Conservation (phyloP, 1,139 yeast species). For the Spencermartinsiella ligniputridi region DNA sequence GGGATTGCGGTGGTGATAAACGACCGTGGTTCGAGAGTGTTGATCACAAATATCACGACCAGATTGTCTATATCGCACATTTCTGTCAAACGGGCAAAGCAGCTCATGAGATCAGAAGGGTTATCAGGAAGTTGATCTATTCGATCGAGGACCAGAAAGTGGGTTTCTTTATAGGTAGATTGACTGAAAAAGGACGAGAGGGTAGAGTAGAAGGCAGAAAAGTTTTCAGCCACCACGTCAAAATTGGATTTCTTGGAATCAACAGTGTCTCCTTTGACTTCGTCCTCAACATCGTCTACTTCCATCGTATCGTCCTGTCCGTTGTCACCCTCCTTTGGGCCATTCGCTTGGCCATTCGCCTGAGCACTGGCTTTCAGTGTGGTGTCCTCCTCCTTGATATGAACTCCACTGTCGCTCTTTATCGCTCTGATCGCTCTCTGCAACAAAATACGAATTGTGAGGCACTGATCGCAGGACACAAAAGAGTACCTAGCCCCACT, state of each 20-base stretch:
- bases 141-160: conserved; percentile 55
- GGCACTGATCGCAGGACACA: conserved; percentile 35
- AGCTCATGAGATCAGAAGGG: conserved; percentile 42
- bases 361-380: neutral
- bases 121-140: conserved; percentile 53
- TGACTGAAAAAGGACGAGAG: conserved; percentile 39
- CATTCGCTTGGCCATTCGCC: neutral
- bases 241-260: conserved; percentile 10
- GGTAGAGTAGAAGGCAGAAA: conserved; percentile 43
- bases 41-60: conserved; percentile 35
- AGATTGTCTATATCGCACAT: conserved; percentile 28
- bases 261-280: neutral
- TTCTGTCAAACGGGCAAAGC: conserved; percentile 48
- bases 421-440: conserved; percentile 33
- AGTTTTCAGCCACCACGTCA: conserved; percentile 41
- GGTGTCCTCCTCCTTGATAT: conserved; percentile 3
- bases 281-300: conserved; percentile 6
- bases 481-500: conserved; percentile 21
- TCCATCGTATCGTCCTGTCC: neutral
- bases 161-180: conserved; percentile 37
- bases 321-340: neutral
- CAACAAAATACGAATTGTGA: conserved; percentile 33
- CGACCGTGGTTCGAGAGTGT: conserved; percentile 43
- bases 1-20: conserved; percentile 48
- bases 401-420: conserved; percentile 18